Base-by-base conservation (phyloP, 768 basidiomycete genomes). In the Boletus fagicola region DNA sequence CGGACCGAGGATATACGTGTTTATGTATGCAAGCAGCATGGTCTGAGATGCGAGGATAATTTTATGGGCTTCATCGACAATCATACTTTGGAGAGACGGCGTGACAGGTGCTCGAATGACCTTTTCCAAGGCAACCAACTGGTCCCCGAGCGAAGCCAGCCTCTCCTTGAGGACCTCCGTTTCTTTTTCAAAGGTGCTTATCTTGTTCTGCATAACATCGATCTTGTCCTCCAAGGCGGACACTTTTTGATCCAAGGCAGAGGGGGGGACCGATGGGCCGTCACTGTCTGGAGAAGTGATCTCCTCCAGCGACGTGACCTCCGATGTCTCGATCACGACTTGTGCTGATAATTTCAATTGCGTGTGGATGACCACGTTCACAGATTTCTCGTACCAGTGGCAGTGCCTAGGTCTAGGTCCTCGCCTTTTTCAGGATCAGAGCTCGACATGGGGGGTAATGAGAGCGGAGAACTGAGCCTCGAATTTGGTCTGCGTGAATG, bases 401-500 rank as follows among this genome's bases (percentile, higher is more conserved):
- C 7, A 42, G 13, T 16, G 18, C n/a, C 12, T 13, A 26, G 10
- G 33, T 39, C 35, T 18, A 18, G n/a, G 36, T 51, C 40, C 2
- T 46, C 26, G 26, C 15, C 10, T 16, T 53, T 40, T 48, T 57
- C 59, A 2, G 51, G 51, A n/a, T 49, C 54, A 4, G 33, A 2
- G 11, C 22, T 53, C 22, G 46, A 55, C 44, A 57, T 18, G 24
- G 62, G 63, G 18, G 63, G 62, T n/a, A 60, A 22, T 16, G 63
- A 57, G 12, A 64, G 63, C 15, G 62, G 63, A 4, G 63, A 64
- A 28, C 44, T 47, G 30, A 53, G 45, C 18, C 49, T 52, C 49
- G 59, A 53, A 40, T 39, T 28, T 12, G 43, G 22, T 26, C 54
- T 50, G 24, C 11, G 31, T 11, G 22, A 13, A 12, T 4, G 15